phyloP scores from a whole-genome alignment of 2,329 filamentous ascomycete genomes.

The Alternaria sp. region DNA sequence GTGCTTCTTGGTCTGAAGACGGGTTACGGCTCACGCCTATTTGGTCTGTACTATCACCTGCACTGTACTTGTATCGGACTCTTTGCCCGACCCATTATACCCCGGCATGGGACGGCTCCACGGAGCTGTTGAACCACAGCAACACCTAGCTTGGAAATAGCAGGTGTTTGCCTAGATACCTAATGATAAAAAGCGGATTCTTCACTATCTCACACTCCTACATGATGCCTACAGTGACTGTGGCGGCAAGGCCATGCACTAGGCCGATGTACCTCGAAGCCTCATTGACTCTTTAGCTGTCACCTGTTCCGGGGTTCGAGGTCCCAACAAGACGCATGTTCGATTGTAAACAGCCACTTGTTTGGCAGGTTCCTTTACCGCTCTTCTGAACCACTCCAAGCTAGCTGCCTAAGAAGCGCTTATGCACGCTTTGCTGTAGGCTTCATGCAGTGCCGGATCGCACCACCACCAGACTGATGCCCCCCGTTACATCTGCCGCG shows the following conservation, averaged over 20 bases:
- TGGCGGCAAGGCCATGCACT: conserved; percentile 21
- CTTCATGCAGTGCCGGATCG: conserved; percentile 31
- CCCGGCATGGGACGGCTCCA: conserved; percentile 32
- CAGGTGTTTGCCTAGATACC: conserved; percentile 42
- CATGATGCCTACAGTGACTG: conserved; percentile 10
- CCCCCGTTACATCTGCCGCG: conserved; percentile 27
- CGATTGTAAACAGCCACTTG: conserved; percentile 28
- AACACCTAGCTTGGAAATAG: conserved; percentile 39
- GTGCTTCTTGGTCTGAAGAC: conserved; percentile 40
- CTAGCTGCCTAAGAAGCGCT: conserved; percentile 40
- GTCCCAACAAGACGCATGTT: conserved; percentile 44
- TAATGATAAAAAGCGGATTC: conserved; percentile 45
- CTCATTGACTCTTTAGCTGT: conserved; percentile 21
- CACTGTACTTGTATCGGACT: conserved; percentile 50
- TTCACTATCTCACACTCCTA: conserved; percentile 12
- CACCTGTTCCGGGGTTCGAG: conserved; percentile 22
- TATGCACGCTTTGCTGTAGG: conserved; percentile 45
- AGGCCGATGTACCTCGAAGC: conserved; percentile 12
- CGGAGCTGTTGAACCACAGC: conserved; percentile 31
- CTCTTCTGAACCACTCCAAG: conserved; percentile 47
- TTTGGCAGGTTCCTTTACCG: conserved; percentile 43
- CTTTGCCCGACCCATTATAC: conserved; percentile 44
- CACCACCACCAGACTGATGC: conserved; percentile 29
- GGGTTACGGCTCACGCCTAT: conserved; percentile 48
- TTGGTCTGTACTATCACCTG: conserved; percentile 50